Percentiles rank a stretch among this genome's conserved stretches.
Conservation (phyloP, 2,329 filamentous ascomycete species). For the Bipolaris bicolor region DNA sequence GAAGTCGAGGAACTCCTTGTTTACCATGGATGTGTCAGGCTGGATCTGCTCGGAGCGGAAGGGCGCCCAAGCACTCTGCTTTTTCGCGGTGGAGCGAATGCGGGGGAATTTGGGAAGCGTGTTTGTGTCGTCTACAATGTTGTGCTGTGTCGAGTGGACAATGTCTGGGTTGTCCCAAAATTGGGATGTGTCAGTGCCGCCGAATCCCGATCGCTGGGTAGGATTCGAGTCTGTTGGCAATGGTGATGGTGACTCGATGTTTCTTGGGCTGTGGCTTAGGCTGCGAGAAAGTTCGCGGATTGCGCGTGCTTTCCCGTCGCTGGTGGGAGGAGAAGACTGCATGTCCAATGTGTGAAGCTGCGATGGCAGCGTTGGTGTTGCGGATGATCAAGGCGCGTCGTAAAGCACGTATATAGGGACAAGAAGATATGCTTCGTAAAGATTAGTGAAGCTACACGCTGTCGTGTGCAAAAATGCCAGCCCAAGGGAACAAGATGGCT, state of each 20-base stretch:
- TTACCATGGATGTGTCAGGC: constrained; percentile 48
- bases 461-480: constrained; percentile 26
- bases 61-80: constrained; percentile 47
- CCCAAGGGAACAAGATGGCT: constrained; percentile 24
- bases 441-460: constrained; percentile 23
- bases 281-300: constrained; percentile 47
- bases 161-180: constrained; percentile 47
- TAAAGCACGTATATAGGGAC: constrained; percentile 33
- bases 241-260: constrained; percentile 38
- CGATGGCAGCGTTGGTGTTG: constrained; percentile 21
- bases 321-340: constrained; percentile 47
- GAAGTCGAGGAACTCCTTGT: constrained; percentile 50
- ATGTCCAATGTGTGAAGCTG: constrained; percentile 34
- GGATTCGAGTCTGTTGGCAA: constrained; percentile 47
- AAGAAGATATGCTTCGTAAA: constrained; percentile 39
- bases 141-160: constrained; percentile 48
- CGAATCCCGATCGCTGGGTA: constrained; percentile 40
- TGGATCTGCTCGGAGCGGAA: constrained; percentile 43
- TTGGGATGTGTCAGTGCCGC: constrained; percentile 26
- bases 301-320: constrained; percentile 47
- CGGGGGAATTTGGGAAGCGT: constrained; percentile 40
- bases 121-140: constrained; percentile 46
- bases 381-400: constrained; percentile 38
- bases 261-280: constrained; percentile 42
- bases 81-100: constrained; percentile 49